phyloP scores from a whole-genome alignment of 2,329 filamentous ascomycete genomes.

The Colletotrichum tabaci region DNA sequence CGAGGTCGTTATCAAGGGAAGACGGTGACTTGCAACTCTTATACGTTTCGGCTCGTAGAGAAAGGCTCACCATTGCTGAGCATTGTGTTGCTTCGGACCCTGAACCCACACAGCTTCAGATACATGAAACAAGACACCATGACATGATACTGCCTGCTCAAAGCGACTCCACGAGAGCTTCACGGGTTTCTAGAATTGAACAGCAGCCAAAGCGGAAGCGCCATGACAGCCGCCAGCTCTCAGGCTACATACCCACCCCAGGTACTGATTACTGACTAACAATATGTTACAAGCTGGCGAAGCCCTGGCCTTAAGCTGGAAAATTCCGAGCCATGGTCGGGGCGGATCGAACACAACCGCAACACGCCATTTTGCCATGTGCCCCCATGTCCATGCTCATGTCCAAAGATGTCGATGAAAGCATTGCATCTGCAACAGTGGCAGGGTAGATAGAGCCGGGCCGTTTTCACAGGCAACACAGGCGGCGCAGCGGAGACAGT shows the following conservation, averaged over 20 bases:
- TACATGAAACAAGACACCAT: neutral
- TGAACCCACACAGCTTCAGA: neutral
- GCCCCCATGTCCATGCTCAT: constrained; percentile 19
- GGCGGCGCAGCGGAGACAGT: constrained; percentile 22
- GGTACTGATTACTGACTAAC: too few relatives aligned
- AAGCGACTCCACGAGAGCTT: neutral
- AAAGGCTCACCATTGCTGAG: neutral
- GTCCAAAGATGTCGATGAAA: neutral
- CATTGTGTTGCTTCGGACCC: constrained; percentile 15
- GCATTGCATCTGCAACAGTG: constrained; percentile 10
- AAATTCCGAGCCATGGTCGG: neutral
- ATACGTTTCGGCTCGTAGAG: neutral
- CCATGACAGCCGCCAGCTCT: too few relatives aligned
- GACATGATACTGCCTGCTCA: neutral
- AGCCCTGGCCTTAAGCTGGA: neutral
- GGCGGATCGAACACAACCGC: constrained; percentile 13
- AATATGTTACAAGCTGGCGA: neutral
- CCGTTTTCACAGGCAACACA: constrained; percentile 25
- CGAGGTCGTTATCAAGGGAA: too few relatives aligned
- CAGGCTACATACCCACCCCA: too few relatives aligned
- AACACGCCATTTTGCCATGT: constrained; percentile 28
- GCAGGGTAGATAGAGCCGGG: constrained; percentile 18
- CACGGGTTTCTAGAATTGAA: neutral
- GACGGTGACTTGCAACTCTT: too few relatives aligned
- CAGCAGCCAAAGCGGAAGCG: too few relatives aligned